Conservation (phyloP, 2,329 filamentous ascomycete genomes). For the Intubia oerlemansii region DNA sequence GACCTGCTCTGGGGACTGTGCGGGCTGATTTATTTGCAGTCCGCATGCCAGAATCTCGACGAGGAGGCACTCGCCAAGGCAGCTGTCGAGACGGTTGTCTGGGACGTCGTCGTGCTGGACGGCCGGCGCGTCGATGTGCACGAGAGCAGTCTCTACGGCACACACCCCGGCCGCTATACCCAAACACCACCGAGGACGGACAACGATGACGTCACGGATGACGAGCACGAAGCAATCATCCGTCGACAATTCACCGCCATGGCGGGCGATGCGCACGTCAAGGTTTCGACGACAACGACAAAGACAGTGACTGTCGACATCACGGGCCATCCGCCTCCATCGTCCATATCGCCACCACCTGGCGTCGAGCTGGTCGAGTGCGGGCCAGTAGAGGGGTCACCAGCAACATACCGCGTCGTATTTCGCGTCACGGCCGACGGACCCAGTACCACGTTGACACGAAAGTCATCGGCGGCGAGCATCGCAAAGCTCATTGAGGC, state of each 20-base stretch:
- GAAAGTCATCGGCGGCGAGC: too few relatives aligned
- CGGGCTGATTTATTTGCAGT: slow-evolving; percentile 39
- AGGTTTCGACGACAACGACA: slow-evolving; percentile 34
- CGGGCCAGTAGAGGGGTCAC: slow-evolving; percentile 10
- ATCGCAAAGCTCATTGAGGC: too few relatives aligned
- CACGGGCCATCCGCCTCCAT: slow-evolving; percentile 27
- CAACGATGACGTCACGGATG: slow-evolving; percentile 11
- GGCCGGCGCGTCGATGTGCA: slow-evolving; percentile 34
- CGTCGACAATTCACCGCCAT: slow-evolving; percentile 33
- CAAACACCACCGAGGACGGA: slow-evolving; percentile 5
- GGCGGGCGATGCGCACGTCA: slow-evolving; percentile 32
- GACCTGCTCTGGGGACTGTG: slow-evolving; percentile 40
- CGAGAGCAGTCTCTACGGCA: slow-evolving; percentile 14
- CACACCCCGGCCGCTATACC: slow-evolving; percentile 11
- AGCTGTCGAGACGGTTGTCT: slow-evolving; percentile 32
- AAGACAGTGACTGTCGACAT: slow-evolving; percentile 46
- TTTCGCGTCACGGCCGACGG: slow-evolving; percentile 31
- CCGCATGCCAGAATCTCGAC: slow-evolving; percentile 27
- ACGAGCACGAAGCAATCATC: slow-evolving; percentile 17
- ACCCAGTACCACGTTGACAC: too few relatives aligned
- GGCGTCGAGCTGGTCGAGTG: slow-evolving; percentile 38
- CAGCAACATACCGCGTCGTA: slow-evolving; percentile 29
- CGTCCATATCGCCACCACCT: slow-evolving; percentile 30
- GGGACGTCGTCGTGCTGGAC: slow-evolving; percentile 44
- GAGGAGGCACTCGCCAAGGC: slow-evolving; percentile 20